These are phyloP conservation scores for Letharia lupina DNA, from an alignment of 495 filamentous ascomycete species.

Conservation along the genomic window DNA sequence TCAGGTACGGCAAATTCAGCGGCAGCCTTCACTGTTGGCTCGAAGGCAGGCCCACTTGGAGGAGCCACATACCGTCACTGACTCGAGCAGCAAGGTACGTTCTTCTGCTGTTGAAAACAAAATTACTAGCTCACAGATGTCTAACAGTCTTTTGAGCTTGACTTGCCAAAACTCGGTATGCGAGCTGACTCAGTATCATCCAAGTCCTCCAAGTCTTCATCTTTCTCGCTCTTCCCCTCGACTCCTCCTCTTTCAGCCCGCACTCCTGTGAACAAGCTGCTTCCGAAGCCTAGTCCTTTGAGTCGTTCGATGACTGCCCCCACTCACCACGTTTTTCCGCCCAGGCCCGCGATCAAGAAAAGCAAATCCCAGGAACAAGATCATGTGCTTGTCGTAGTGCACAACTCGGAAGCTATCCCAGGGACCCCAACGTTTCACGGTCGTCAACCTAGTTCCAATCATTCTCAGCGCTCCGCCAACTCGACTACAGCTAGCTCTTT, in stretches of 20 bases:
- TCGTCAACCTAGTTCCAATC: constrained; percentile 15
- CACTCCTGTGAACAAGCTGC: constrained; percentile 32
- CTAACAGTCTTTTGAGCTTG: not conserved
- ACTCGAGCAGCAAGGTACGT: constrained; percentile 27
- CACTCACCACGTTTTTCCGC: constrained; percentile 38
- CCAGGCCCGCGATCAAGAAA: constrained; percentile 7
- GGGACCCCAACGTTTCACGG: not conserved
- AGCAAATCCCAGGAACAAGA: constrained; percentile 14
- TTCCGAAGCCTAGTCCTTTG: constrained; percentile 39
- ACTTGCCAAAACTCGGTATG: constrained; percentile 30
- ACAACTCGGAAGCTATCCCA: constrained; percentile 11
- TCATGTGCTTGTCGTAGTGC: constrained; percentile 16
- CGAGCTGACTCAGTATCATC: constrained; percentile 49
- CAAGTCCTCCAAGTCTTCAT: constrained; percentile 47
- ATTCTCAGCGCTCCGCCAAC: constrained; percentile 6
- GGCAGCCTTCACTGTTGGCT: constrained; percentile 41
- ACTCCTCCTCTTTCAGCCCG: constrained; percentile 38
- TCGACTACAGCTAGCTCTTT: constrained; percentile 20
- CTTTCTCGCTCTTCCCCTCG: constrained; percentile 56
- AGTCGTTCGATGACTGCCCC: constrained; percentile 54
- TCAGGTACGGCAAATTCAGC: constrained; percentile 21
- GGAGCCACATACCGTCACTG: constrained; percentile 48
- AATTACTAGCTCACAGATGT: not conserved
- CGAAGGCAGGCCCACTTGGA: constrained; percentile 62
- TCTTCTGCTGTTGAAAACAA: constrained; percentile 24